phyloP scores from a whole-genome alignment of 768 basidiomycete species.

The Coprinopsis marcescibilis region DNA sequence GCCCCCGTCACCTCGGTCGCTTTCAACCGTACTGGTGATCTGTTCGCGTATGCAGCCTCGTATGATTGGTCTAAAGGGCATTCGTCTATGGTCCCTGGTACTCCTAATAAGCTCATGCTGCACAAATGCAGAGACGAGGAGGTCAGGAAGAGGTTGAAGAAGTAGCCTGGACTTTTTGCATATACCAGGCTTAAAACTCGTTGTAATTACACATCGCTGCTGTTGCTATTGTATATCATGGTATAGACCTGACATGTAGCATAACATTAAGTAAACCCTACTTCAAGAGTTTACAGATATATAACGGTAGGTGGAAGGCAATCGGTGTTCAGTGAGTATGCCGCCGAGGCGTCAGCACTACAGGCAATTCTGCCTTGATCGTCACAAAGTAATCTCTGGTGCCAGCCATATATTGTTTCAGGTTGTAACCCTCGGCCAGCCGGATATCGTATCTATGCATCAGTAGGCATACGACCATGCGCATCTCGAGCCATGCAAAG shows the following conservation, averaged over 20 bases:
- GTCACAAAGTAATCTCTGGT: slow-evolving; percentile 31
- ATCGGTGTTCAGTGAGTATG: slow-evolving; percentile 10
- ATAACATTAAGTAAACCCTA: too few species aligned
- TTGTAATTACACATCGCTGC: too few species aligned
- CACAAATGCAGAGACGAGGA: slow-evolving; percentile 86
- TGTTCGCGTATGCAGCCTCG: slow-evolving; percentile 89
- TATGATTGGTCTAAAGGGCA: slow-evolving; percentile 96
- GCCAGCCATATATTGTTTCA: slow-evolving; percentile 25
- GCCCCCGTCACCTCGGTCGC: slow-evolving; percentile 65
- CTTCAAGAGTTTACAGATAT: too few species aligned
- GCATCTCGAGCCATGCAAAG: slow-evolving; percentile 31
- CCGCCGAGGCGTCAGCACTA: slow-evolving; percentile 27
- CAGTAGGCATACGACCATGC: slow-evolving; percentile 30
- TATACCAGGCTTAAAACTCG: too few species aligned
- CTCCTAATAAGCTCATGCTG: slow-evolving; percentile 77
- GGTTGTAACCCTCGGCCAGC: slow-evolving; percentile 27
- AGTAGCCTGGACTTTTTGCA: too few species aligned
- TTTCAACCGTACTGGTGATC: slow-evolving; percentile 84
- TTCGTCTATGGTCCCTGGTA: slow-evolving; percentile 67
- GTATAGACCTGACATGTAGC: too few species aligned
- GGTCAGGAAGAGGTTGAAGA: slow-evolving; percentile 61
- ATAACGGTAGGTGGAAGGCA: too few species aligned
- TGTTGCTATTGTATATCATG: too few species aligned
- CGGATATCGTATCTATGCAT: slow-evolving; percentile 33
- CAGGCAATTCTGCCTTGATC: slow-evolving; percentile 25